Percentiles rank a stretch among this genome's conserved stretches.
Conservation (phyloP, 441 rosid species). For the Adansonia rubrostipa region DNA sequence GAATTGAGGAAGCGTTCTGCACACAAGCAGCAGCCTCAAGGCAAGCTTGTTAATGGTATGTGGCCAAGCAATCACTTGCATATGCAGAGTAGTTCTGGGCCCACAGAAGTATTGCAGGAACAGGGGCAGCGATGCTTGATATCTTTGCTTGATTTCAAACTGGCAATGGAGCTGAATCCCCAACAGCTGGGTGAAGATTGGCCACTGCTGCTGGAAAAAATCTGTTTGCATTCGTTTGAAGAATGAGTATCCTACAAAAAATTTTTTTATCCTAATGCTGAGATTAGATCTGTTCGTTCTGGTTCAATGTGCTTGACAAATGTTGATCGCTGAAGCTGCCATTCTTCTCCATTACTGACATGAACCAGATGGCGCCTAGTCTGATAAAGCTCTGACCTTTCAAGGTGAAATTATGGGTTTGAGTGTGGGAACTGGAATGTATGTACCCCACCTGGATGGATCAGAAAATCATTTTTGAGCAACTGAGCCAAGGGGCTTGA, state of each 20-base stretch:
- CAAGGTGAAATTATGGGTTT: slow-evolving; percentile 37
- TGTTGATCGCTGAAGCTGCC: slow-evolving; percentile 37
- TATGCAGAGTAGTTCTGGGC: slow-evolving; percentile 45
- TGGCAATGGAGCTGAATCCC: slow-evolving; percentile 52
- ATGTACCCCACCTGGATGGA: slow-evolving; percentile 4
- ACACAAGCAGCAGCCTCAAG: slow-evolving; percentile 61
- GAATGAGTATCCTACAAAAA: slow-evolving; percentile 46
- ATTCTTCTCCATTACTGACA: slow-evolving; percentile 30
- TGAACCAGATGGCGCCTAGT: slow-evolving; percentile 41
- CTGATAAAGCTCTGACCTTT: slow-evolving; percentile 39
- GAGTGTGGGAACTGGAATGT: slow-evolving; percentile 19
- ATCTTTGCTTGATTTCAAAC: slow-evolving; percentile 80
- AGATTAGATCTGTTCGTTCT: slow-evolving; percentile 32
- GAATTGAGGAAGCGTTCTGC: slow-evolving; percentile 47
- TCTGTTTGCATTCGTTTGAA: slow-evolving; percentile 57
- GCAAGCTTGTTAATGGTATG: slow-evolving; percentile 54
- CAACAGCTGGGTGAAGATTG: slow-evolving; percentile 78
- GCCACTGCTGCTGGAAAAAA: slow-evolving; percentile 83
- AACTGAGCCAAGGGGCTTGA: slow-evolving; percentile 44
- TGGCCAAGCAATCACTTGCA: slow-evolving; percentile 65
- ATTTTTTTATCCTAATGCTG: slow-evolving; percentile 37
- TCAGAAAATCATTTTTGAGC: slow-evolving; percentile 38
- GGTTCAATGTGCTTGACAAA: slow-evolving; percentile 43
- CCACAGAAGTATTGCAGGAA: slow-evolving; percentile 47
- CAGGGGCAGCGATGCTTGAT: slow-evolving; percentile 47